phyloP scores from a whole-genome alignment of 78 protist genomes.

The Cavenderia fasciculata region DNA sequence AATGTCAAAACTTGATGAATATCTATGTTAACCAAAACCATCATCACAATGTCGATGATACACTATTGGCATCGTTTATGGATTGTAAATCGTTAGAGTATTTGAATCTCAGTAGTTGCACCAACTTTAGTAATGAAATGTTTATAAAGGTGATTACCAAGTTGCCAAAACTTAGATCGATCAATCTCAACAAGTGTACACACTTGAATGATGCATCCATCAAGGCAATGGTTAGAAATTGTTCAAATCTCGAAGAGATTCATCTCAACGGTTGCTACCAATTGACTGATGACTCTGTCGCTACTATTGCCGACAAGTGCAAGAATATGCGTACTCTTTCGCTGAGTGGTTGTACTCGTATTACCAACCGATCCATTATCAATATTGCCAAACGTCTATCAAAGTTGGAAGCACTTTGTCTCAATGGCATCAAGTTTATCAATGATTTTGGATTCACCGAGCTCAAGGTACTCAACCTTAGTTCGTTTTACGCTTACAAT shows the following conservation, averaged over 20 bases:
- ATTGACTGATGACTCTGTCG: constrained; percentile 21
- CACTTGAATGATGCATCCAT: constrained; percentile 29
- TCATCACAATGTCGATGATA: constrained; percentile 28
- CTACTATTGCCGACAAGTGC: not conserved
- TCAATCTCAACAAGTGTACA: constrained; percentile 49
- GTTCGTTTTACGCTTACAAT: constrained; percentile 16
- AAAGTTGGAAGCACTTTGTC: constrained; percentile 19
- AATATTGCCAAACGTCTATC: not conserved
- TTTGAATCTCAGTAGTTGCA: constrained; percentile 39
- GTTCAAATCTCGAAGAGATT: constrained; percentile 35
- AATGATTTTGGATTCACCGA: not conserved
- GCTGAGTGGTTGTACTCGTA: not conserved
- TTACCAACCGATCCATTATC: constrained; percentile 5
- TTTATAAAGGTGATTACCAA: not conserved
- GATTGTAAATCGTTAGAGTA: constrained; percentile 22
- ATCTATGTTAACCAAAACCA: not conserved
- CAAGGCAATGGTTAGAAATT: not conserved
- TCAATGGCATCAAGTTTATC: constrained; percentile 20
- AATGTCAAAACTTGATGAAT: not conserved
- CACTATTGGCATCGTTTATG: not conserved
- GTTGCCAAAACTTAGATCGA: not conserved
- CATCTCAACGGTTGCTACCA: constrained; percentile 37
- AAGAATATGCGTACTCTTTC: constrained; percentile 1
- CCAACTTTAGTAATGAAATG: not conserved
- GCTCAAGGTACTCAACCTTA: not conserved